Conservation (phyloP, 129 eudicot species). For the Flaveria linearis region DNA sequence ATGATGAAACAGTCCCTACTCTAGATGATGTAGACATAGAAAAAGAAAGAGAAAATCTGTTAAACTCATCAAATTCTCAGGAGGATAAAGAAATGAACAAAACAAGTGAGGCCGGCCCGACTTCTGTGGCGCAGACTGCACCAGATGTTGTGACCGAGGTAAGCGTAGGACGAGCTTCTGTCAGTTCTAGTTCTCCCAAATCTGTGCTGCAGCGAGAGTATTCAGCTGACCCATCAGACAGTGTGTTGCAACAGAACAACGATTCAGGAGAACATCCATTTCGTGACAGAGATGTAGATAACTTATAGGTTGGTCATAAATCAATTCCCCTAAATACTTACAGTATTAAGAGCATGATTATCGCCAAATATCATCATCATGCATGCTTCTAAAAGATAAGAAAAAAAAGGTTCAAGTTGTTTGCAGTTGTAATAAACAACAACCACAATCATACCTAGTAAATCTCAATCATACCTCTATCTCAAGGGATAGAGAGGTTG, state of each 20-base stretch:
- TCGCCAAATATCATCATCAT: not conserved
- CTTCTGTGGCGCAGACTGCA: constrained; percentile 13
- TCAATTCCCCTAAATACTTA: not conserved
- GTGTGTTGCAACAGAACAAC: constrained; percentile 15
- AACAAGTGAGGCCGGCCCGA: not conserved
- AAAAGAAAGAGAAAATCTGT: constrained; percentile 33
- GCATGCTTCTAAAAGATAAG: too few species aligned
- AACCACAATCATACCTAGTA: too few species aligned
- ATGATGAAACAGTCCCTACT: constrained; percentile 51
- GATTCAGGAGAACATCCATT: constrained; percentile 5
- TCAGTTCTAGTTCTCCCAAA: constrained; percentile 46
- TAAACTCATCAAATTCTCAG: constrained; percentile 33
- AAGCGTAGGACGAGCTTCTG: constrained; percentile 17
- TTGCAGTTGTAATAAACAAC: too few species aligned
- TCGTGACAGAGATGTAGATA: not conserved
- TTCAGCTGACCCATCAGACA: constrained; percentile 28
- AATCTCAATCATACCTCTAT: too few species aligned
- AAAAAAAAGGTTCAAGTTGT: too few species aligned
- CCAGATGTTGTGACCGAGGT: constrained; percentile 19
- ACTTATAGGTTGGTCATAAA: constrained; percentile 2
- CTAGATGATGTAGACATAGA: constrained; percentile 37
- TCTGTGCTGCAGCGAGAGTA: constrained; percentile 48
- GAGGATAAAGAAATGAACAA: constrained; percentile 8
- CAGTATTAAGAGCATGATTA: not conserved
- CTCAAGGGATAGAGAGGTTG: too few species aligned